Evolutionary conservation across 345 rosid species (phyloP).

Genomic region (Cardamine resedifolia): DNA sequence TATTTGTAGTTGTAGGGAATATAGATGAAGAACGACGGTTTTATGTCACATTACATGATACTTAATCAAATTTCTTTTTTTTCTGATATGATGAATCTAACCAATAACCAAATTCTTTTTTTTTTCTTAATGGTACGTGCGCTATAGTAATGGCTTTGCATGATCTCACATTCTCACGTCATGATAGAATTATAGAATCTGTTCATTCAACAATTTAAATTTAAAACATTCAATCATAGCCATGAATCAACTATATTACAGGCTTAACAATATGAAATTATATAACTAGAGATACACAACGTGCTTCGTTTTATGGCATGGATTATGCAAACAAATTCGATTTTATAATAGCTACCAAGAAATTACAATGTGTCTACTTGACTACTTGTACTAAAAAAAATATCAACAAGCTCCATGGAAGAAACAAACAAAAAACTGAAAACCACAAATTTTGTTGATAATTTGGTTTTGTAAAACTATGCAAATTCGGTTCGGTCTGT

Average conservation of each 20-base stretch:
- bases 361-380: background rate
- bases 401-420: background rate
- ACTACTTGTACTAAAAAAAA: background rate
- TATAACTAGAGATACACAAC: background rate
- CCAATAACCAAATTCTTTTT: background rate
- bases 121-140: background rate
- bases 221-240: background rate
- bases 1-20: too few species aligned
- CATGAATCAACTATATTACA: background rate
- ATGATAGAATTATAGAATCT: background rate
- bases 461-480: background rate
- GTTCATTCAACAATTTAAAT: background rate
- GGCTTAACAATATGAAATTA: too few species aligned
- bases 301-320: background rate
- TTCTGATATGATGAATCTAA: background rate
- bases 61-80: background rate
- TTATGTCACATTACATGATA: background rate
- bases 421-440: background rate
- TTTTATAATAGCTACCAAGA: background rate
- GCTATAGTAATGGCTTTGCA: background rate
- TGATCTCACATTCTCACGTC: constrained; percentile 19
- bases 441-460: background rate
- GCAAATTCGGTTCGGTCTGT: background rate
- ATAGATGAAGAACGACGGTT: background rate
- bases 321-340: background rate